Base-by-base conservation (phyloP, 2,329 filamentous ascomycete species). In the Colletotrichum falcatum region DNA sequence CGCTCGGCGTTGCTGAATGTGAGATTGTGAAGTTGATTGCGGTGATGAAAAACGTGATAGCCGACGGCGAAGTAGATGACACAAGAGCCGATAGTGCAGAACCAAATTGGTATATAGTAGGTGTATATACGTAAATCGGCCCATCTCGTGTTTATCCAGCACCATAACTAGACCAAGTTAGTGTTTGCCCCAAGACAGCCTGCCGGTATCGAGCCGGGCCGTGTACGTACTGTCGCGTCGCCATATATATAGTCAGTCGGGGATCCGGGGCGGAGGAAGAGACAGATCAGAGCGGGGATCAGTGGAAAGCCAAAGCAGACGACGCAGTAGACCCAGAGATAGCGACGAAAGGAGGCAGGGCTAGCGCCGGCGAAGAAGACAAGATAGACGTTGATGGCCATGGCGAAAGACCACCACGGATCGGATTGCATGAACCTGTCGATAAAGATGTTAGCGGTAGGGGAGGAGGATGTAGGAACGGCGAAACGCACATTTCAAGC, bases 351-450 rank as follows among this genome's bases (percentile, higher is more conserved):
- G 61, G 92, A 90, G 9, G 90, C 91, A 0, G 88, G 87, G 56
- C 84, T 88, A 58, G 85, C 84, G n/a, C 86, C 83, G 74, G 86
- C 86, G 79, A 89, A 90, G 77, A 90, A 90, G 69, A 90, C 88
- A 61, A 95, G 85, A 75, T 92, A 93, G 72, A 95, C 93, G 76
- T 95, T 96, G 77, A 91, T 85, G 3, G 93, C 92, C 93, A 96
- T 95, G 73, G 91, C 91, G 64, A 94, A 87, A 0, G 92, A 92
- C 92, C 91, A 94, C 81, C 92, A 87, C 0, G 91, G 89, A 79
- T 94, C 91, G 6, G 91, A 91, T 74, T 92, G 90, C 88, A 93
- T 92, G 79, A 94, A 94, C 89, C 90, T 93, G 72, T 12, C 14
- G n/a, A 37, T 33, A 28, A n/a, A 14, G 16, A 7, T 7, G 56